Percentiles rank a stretch among this genome's conserved stretches.
These are phyloP conservation scores for Achaetomium macrosporum DNA, from an alignment of 2,329 filamentous ascomycete species.

Conservation along the genomic window DNA sequence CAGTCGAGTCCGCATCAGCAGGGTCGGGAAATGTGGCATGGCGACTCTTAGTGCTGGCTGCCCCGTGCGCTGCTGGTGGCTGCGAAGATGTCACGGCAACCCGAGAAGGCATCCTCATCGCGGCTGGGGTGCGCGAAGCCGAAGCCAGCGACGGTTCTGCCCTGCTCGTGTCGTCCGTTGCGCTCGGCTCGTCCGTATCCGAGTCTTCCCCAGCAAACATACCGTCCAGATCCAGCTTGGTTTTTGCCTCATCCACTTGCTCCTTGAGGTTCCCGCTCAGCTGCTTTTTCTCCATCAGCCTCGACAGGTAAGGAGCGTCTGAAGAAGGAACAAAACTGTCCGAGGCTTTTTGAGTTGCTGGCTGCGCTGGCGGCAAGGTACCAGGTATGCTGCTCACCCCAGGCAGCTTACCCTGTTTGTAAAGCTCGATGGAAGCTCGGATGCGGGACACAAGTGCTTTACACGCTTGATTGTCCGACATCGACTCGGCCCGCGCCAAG, in stretches of 20 bases:
- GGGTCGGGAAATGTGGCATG: conserved; percentile 38
- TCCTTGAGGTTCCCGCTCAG: conserved; percentile 55
- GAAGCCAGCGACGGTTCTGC: conserved; percentile 18
- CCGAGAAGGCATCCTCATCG: conserved; percentile 55
- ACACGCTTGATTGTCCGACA: conserved; percentile 48
- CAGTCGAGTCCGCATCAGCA: conserved; percentile 31
- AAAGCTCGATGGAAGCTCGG: conserved; percentile 47
- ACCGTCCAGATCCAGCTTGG: conserved; percentile 43
- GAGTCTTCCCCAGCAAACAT: conserved; percentile 50
- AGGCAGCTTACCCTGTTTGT: conserved; percentile 46
- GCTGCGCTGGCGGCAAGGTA: conserved; percentile 17
- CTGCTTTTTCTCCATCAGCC: conserved; percentile 56
- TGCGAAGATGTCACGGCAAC: conserved; percentile 48
- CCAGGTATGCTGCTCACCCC: conserved; percentile 42
- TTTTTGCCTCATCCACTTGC: conserved; percentile 54
- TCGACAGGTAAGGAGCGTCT: conserved; percentile 62
- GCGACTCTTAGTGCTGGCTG: conserved; percentile 53
- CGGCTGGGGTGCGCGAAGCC: conserved; percentile 35
- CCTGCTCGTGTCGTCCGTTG: conserved; percentile 20
- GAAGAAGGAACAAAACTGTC: conserved; percentile 46
- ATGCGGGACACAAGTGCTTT: conserved; percentile 48
- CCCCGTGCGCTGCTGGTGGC: conserved; percentile 37
- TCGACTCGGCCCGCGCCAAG: conserved; percentile 51
- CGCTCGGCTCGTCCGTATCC: conserved; percentile 36
- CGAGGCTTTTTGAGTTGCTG: conserved; percentile 13